phyloP scores from a whole-genome alignment of 495 filamentous ascomycete genomes.

The Darksidea phi region DNA sequence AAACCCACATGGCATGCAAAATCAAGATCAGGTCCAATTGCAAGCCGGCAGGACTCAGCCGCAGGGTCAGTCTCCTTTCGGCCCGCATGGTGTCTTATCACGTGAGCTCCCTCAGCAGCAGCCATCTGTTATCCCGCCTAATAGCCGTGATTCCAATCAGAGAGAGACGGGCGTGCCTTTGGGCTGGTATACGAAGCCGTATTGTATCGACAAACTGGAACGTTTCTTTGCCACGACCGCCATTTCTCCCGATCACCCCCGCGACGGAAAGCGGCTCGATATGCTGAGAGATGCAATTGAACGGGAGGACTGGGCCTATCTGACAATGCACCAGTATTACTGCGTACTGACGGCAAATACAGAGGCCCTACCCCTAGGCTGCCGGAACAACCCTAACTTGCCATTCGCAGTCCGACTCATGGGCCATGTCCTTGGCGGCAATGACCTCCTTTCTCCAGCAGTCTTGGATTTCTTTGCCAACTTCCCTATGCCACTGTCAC shows the following conservation, averaged over 20 bases:
- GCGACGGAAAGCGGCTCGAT: conserved; percentile 12
- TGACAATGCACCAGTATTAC: conserved; percentile 31
- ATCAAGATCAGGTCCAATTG: neutral
- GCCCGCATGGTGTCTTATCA: neutral
- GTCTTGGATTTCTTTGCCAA: conserved; percentile 33
- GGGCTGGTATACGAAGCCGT: neutral
- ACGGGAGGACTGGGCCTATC: conserved; percentile 19
- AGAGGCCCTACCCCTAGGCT: conserved; percentile 1
- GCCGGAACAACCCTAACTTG: conserved; percentile 12
- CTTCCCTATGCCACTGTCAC: conserved; percentile 25
- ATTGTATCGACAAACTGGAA: conserved; percentile 1
- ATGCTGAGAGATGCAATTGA: conserved; percentile 23
- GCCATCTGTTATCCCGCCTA: neutral
- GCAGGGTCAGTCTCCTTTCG: neutral
- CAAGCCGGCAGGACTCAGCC: conserved; percentile 2
- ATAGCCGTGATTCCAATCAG: neutral
- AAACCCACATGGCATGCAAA: neutral
- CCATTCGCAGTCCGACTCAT: neutral
- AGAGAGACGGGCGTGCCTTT: neutral
- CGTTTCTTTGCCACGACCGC: neutral
- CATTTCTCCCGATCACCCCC: neutral
- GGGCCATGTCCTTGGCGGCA: conserved; percentile 19
- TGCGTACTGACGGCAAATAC: conserved; percentile 14
- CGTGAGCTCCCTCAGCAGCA: conserved; percentile 1
- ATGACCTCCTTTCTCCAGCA: conserved; percentile 11